Evolutionary conservation across 2,329 filamentous ascomycete genomes (phyloP).

Genomic region (Calonectria hawksworthii): DNA sequence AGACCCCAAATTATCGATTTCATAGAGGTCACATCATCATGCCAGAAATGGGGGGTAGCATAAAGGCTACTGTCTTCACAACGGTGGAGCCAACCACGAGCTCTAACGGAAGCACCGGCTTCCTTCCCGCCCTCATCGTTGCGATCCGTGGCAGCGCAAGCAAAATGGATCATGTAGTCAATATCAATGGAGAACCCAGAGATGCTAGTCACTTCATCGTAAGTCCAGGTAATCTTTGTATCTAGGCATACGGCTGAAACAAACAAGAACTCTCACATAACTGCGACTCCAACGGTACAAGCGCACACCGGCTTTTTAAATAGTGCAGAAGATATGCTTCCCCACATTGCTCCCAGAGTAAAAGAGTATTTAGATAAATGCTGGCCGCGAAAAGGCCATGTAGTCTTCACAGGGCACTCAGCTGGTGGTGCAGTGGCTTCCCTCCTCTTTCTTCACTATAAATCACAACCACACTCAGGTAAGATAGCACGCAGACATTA

Average conservation of each 20-base stretch:
- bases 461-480: background rate
- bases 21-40: background rate
- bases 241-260: background rate
- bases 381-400: background rate
- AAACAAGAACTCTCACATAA: background rate
- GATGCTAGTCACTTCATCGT: background rate
- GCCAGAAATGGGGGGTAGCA: background rate
- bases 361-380: background rate
- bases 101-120: background rate
- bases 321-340: background rate
- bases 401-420: background rate
- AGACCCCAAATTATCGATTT: background rate
- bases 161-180: background rate
- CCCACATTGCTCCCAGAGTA: background rate
- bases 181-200: background rate
- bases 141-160: background rate
- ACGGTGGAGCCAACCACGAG: background rate
- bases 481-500: background rate
- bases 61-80: background rate
- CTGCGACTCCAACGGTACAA: background rate
- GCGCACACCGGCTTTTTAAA: background rate
- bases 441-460: background rate
- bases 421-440: background rate
- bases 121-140: background rate
- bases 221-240: background rate